Evolutionary conservation across 116 monocot species (phyloP).

Genomic region (Iris pallida): DNA sequence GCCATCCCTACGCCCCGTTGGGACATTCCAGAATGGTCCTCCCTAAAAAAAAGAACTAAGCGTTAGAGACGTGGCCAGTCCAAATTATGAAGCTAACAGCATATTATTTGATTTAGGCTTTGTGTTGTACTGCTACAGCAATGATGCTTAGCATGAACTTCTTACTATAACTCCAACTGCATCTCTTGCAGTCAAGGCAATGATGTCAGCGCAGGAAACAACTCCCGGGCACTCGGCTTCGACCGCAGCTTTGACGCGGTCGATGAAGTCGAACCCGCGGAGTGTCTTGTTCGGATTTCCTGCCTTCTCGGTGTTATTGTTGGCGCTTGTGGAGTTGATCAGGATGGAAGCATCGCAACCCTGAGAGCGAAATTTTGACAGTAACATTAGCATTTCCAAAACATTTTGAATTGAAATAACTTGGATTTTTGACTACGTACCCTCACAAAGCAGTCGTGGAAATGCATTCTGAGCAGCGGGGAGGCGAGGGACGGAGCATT

Average conservation of each 20-base stretch:
- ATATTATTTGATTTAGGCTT: too few species aligned
- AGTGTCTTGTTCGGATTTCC: slow-evolving; percentile 38
- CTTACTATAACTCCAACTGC: slow-evolving; percentile 18
- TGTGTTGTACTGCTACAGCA: not conserved
- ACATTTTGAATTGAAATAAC: too few species aligned
- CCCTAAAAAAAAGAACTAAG: too few species aligned
- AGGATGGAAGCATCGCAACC: slow-evolving; percentile 60
- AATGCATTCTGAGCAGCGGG: slow-evolving; percentile 59
- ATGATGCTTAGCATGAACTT: not conserved
- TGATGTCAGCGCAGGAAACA: slow-evolving; percentile 45
- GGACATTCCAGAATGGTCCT: slow-evolving; percentile 23
- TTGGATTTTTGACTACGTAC: slow-evolving; percentile 10
- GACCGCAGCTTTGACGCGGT: slow-evolving; percentile 35
- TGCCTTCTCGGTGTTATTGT: slow-evolving; percentile 36
- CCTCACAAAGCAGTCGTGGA: slow-evolving; percentile 75
- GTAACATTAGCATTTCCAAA: too few species aligned
- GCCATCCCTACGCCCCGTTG: slow-evolving; percentile 19
- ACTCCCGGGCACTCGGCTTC: slow-evolving; percentile 42
- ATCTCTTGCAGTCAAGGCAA: slow-evolving; percentile 42
- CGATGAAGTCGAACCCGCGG: slow-evolving; percentile 57
- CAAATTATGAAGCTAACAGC: too few species aligned
- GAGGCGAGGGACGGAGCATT: slow-evolving; percentile 18
- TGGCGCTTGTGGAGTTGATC: slow-evolving; percentile 24
- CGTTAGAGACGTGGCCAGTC: too few species aligned
- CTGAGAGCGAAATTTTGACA: slow-evolving; percentile 11